phyloP scores from a whole-genome alignment of 306 rosid species.

The Senna siamea region DNA sequence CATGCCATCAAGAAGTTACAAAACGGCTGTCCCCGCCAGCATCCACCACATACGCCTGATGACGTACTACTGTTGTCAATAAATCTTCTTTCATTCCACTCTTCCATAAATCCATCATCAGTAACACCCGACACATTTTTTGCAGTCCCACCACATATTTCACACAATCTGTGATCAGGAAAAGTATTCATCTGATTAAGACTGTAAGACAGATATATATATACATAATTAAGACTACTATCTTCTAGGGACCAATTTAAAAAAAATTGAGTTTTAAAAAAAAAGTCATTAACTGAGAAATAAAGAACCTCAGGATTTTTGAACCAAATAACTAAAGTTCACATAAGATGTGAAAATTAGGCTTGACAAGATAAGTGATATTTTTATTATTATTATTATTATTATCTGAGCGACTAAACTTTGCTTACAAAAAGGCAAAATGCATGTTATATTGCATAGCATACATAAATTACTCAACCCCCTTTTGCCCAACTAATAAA shows the following conservation, averaged over 20 bases:
- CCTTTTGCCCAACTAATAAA: background rate
- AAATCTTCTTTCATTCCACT: conserved; percentile 80
- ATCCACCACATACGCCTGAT: conserved; percentile 51
- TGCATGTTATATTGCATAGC: background rate
- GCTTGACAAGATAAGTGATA: conserved; percentile 9
- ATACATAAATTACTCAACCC: background rate
- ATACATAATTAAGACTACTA: background rate
- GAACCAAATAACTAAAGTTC: conserved; percentile 9
- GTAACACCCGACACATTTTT: conserved; percentile 60
- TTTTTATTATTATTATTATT: background rate
- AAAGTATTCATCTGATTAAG: conserved; percentile 24
- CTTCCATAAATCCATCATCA: conserved; percentile 68
- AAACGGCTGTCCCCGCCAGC: conserved; percentile 92
- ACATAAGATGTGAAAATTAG: background rate
- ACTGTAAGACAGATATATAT: background rate
- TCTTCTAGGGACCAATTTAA: conserved; percentile 3
- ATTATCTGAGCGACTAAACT: background rate
- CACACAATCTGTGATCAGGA: conserved; percentile 63
- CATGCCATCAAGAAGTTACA: conserved; percentile 99
- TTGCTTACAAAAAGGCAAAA: background rate
- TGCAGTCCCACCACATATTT: conserved; percentile 85
- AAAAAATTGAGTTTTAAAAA: conserved; percentile 12
- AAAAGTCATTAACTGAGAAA: background rate
- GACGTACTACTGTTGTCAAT: conserved; percentile 39
- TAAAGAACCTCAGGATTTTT: background rate